Evolutionary conservation across 2,329 filamentous ascomycete species (phyloP), one percentile per base, ranked within the genome.

Genomic region (Meredithiella fracta): DNA sequence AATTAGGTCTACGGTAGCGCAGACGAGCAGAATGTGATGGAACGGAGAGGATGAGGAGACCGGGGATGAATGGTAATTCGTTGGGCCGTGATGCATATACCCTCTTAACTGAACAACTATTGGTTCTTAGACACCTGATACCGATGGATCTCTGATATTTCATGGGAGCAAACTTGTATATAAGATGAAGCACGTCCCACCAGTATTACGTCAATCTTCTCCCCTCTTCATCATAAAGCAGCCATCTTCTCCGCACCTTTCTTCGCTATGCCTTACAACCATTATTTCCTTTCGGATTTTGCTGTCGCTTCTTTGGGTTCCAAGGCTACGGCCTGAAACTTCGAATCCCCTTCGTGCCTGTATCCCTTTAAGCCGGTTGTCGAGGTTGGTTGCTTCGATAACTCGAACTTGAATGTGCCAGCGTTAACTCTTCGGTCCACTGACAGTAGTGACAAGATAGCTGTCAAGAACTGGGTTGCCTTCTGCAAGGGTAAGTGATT

Each of bases 351-450:
- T 17, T 63, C 71, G 7, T 76, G 73, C 61, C 62, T 69, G 3
- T 63, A 67, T 14, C 63, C 68, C 26, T 75, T 72, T 65, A 67
- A 70, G 60, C 73, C 74, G 1, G 76, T 72, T 59, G 67, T 71
- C 55, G 72, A 70, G 62, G 64, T 67, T n/a, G 74, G 74, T 49
- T 76, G 74, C 64, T 76, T 68, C 64, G 72, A 75, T 51, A 66
- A 65, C 29, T 63, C 58, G 29, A 61, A 62, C 1, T 63, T 62
- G 25, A 60, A 61, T 25, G n/a, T 31, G 22, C 55, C 42, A 25
- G 65, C 70, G 11, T 69, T 76, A 42, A 65, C 66, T 60, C 71
- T 71, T 63, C 70, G 69, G 55, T 73, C 69, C 58, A 63, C 64
- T 17, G 62, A 68, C 44, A 62, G 68, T 59, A 60, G 63, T 55